Conservation (phyloP, 192 early-diverging fungal genomes). For the Phlyctochytrium bullatum region DNA sequence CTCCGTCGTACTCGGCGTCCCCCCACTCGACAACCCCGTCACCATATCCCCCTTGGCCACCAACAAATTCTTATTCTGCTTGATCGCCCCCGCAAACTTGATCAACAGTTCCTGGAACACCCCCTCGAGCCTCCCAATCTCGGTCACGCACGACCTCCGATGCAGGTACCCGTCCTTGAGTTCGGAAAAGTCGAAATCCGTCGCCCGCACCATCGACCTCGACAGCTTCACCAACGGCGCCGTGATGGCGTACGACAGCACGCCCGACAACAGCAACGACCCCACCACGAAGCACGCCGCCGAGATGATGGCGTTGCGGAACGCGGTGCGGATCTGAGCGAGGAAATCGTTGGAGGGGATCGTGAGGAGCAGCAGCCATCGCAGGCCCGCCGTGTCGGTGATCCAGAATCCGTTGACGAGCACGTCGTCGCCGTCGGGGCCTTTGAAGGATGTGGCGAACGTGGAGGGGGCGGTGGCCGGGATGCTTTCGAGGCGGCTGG, state of each 20-base stretch:
- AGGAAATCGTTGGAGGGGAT: constrained; percentile 9
- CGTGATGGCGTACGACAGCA: not conserved
- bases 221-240: not conserved
- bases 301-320: constrained; percentile 2
- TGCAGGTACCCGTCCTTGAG: constrained; percentile 1
- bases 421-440: not conserved
- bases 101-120: not conserved
- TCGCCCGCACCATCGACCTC: not conserved
- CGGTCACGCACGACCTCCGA: not conserved
- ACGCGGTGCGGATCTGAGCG: not conserved
- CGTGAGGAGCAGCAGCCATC: constrained; percentile 6
- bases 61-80: not conserved
- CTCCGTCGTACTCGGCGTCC: too few relatives aligned
- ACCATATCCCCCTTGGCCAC: not conserved
- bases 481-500: not conserved
- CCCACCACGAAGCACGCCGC: not conserved
- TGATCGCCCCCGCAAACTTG: constrained; percentile 1
- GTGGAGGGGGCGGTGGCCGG: not conserved
- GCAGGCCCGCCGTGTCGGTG: constrained; percentile 6
- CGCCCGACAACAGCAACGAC: not conserved
- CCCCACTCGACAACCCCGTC: too few relatives aligned
- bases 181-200: constrained; percentile 1
- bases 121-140: constrained; percentile 1
- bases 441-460: not conserved
- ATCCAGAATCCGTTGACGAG: constrained; percentile 9